Evolutionary conservation across 1,284 basidiomycete species (phyloP).

Genomic region (Ceratobasidium sp.): DNA sequence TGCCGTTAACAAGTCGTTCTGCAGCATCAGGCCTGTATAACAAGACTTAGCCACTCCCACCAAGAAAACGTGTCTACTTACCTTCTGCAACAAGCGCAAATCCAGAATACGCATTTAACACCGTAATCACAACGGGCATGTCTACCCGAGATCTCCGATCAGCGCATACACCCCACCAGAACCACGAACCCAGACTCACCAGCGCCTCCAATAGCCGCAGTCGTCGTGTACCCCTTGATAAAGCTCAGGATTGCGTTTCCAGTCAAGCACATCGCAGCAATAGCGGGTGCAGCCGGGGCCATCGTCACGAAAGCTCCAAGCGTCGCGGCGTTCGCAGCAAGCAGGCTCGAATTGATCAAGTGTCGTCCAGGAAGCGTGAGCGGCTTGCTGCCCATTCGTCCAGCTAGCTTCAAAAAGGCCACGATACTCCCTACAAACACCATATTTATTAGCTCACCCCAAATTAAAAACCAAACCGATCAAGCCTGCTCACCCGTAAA

Average conservation of each 20-base stretch:
- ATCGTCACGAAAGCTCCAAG: constrained; percentile 80
- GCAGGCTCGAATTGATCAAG: constrained; percentile 72
- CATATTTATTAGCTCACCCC: constrained; percentile 60
- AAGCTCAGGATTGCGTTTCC: constrained; percentile 79
- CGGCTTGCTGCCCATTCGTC: constrained; percentile 77
- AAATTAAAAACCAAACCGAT: too few relatives aligned
- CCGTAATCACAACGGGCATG: constrained; percentile 85
- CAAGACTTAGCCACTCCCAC: neutral
- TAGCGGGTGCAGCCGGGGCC: constrained; percentile 72
- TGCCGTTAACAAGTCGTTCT: constrained; percentile 82
- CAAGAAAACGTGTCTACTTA: constrained; percentile 48
- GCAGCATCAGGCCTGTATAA: constrained; percentile 79
- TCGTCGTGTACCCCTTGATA: constrained; percentile 84
- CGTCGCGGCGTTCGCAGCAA: constrained; percentile 73
- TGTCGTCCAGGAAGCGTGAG: constrained; percentile 78
- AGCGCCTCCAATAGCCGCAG: constrained; percentile 86
- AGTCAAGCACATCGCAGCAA: constrained; percentile 80
- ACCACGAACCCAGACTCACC: constrained; percentile 63
- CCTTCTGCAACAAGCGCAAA: constrained; percentile 92
- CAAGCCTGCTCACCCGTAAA: constrained; percentile 50
- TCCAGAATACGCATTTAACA: constrained; percentile 88
- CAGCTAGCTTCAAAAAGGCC: constrained; percentile 87
- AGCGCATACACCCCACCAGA: constrained; percentile 20
- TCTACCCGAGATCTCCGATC: constrained; percentile 39
- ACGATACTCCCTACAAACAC: constrained; percentile 87